Conservation (phyloP, 75 land plant genomes). For the Larix kaempferi region DNA sequence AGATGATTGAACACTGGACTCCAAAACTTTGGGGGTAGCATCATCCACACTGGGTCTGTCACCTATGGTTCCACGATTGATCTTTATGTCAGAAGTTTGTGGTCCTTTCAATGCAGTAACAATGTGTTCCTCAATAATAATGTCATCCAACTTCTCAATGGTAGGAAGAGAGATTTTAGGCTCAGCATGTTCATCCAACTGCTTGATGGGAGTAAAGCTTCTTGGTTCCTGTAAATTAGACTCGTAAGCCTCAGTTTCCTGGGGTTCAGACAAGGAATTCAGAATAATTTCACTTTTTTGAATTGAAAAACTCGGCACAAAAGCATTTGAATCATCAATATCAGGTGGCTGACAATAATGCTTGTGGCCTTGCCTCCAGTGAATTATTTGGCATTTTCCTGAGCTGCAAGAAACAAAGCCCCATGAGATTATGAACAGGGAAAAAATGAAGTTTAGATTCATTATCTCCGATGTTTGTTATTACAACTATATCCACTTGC, state of each 20-base stretch:
- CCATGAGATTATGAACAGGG: too few species aligned
- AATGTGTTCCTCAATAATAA: too few species aligned
- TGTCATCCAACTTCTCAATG: too few species aligned
- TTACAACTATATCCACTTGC: neutral
- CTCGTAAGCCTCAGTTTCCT: neutral
- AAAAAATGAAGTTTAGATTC: neutral
- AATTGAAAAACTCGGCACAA: neutral
- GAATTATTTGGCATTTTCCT: constrained; percentile 71
- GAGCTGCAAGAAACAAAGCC: constrained; percentile 40
- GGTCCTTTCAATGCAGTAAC: constrained; percentile 1
- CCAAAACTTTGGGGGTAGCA: neutral
- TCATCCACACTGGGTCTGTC: neutral
- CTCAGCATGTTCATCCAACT: neutral
- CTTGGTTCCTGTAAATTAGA: neutral
- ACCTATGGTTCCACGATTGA: neutral
- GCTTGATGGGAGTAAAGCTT: neutral
- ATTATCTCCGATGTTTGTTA: neutral
- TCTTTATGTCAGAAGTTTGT: neutral
- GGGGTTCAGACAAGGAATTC: neutral
- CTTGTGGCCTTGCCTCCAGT: constrained; percentile 85
- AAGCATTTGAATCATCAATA: constrained; percentile 8
- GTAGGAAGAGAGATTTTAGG: too few species aligned
- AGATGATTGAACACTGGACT: neutral
- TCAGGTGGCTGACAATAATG: constrained; percentile 45
- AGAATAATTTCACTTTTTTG: neutral